Evolutionary conservation across 2,329 filamentous ascomycete species (phyloP).

Genomic region (Colletotrichum tropicale): DNA sequence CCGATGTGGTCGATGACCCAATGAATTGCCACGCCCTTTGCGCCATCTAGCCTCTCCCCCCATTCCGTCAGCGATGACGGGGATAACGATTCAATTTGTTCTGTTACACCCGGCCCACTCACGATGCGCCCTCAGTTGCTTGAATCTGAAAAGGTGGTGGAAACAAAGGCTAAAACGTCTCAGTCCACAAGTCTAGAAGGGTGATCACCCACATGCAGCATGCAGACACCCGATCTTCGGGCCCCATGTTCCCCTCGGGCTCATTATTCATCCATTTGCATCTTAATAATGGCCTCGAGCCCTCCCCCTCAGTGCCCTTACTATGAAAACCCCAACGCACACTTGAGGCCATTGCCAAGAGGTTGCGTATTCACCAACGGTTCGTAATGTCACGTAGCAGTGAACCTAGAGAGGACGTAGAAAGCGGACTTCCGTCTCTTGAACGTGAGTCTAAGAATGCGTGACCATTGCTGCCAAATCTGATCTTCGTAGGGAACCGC

Average conservation of each 20-base stretch:
- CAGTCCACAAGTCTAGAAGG: background rate
- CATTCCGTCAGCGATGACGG: constrained; percentile 11
- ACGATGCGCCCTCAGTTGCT: background rate
- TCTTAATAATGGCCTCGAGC: constrained; percentile 3
- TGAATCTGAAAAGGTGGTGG: background rate
- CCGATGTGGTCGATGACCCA: constrained; percentile 11
- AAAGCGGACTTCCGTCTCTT: background rate
- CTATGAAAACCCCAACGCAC: background rate
- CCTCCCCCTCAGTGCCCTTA: background rate
- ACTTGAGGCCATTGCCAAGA: background rate
- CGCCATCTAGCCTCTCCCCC: background rate
- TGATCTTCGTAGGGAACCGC: background rate
- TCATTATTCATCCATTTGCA: constrained; percentile 12
- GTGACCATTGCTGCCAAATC: background rate
- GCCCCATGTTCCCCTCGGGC: background rate
- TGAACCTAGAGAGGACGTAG: background rate
- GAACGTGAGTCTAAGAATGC: background rate
- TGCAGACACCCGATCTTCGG: constrained; percentile 16
- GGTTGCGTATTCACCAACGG: background rate
- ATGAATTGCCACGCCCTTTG: background rate
- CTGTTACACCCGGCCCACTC: constrained; percentile 12
- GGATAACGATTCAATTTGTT: background rate
- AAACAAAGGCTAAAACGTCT: constrained; percentile 5
- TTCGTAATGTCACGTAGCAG: background rate
- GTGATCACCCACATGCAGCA: constrained; percentile 15